These are phyloP conservation scores for Casuarina equisetifolia DNA, from an alignment of 306 rosid species.

Conservation along the genomic window DNA sequence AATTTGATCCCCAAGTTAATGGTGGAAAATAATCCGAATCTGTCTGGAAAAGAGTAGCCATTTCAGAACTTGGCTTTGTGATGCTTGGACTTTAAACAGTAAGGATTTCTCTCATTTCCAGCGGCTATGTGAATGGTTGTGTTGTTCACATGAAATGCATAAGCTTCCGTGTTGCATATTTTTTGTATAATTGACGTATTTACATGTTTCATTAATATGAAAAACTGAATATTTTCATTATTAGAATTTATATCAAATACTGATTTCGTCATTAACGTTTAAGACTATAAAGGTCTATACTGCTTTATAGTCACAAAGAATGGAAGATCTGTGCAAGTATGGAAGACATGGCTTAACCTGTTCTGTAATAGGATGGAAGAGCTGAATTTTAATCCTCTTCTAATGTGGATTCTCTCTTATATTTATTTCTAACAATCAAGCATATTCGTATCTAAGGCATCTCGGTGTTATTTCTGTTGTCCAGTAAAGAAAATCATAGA, in stretches of 20 bases:
- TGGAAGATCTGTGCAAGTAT: too few relatives aligned
- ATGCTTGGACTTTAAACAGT: slow-evolving; percentile 8
- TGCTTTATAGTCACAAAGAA: too few relatives aligned
- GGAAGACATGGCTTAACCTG: too few relatives aligned
- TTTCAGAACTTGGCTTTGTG: slow-evolving; percentile 23
- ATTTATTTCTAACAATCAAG: too few relatives aligned
- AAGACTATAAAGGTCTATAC: too few relatives aligned
- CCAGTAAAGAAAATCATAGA: too few relatives aligned
- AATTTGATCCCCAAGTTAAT: slow-evolving; percentile 25
- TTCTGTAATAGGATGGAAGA: neutral
- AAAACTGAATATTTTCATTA: neutral
- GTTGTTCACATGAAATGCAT: neutral
- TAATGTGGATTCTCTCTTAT: neutral
- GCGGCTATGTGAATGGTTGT: neutral
- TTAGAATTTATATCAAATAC: too few relatives aligned
- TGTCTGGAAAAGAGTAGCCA: slow-evolving; percentile 34
- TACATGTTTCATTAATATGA: neutral
- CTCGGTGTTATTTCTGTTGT: too few relatives aligned
- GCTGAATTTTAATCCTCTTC: neutral
- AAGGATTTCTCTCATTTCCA: neutral
- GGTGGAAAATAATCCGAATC: slow-evolving; percentile 53
- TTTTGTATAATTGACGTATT: neutral
- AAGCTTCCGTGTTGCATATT: neutral
- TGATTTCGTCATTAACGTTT: too few relatives aligned
- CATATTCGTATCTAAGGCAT: too few relatives aligned